Conservation (phyloP, 2,329 filamentous ascomycete species). For the Neonectria coccinea region DNA sequence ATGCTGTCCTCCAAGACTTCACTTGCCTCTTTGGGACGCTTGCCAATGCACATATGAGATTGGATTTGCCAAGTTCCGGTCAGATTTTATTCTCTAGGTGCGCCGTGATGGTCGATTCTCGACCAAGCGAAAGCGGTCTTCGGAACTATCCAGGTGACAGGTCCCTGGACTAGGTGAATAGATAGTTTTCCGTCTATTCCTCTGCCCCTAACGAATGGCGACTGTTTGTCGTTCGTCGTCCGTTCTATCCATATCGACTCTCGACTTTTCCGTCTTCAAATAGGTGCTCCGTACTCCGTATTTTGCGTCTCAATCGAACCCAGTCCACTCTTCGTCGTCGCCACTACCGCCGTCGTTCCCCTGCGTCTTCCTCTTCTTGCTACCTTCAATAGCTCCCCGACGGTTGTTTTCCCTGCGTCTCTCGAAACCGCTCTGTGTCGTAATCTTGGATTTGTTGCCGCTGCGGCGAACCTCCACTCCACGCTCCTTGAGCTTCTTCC, state of each 20-base stretch:
- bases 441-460: slow-evolving; percentile 72
- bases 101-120: not conserved
- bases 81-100: slow-evolving; percentile 2
- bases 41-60: slow-evolving; percentile 10
- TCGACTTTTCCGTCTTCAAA: not conserved
- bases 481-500: slow-evolving; percentile 82
- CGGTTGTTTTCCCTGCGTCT: slow-evolving; percentile 75
- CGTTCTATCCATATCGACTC: not conserved
- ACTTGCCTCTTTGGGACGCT: slow-evolving; percentile 13
- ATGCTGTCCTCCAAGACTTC: slow-evolving; percentile 16
- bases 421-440: slow-evolving; percentile 83
- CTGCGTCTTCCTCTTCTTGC: slow-evolving; percentile 65
- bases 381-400: slow-evolving; percentile 71
- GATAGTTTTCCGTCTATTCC: not conserved
- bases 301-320: slow-evolving; percentile 52
- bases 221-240: not conserved
- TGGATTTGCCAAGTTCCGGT: slow-evolving; percentile 10
- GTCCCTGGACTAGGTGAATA: slow-evolving; percentile 1
- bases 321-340: slow-evolving; percentile 59
- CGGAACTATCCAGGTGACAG: not conserved
- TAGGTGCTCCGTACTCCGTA: not conserved
- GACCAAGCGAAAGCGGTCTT: not conserved
- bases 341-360: slow-evolving; percentile 37
- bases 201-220: not conserved
- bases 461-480: slow-evolving; percentile 79